These are phyloP conservation scores for Kwoniella pini DNA, from an alignment of 768 basidiomycete genomes.

Conservation along the genomic window DNA sequence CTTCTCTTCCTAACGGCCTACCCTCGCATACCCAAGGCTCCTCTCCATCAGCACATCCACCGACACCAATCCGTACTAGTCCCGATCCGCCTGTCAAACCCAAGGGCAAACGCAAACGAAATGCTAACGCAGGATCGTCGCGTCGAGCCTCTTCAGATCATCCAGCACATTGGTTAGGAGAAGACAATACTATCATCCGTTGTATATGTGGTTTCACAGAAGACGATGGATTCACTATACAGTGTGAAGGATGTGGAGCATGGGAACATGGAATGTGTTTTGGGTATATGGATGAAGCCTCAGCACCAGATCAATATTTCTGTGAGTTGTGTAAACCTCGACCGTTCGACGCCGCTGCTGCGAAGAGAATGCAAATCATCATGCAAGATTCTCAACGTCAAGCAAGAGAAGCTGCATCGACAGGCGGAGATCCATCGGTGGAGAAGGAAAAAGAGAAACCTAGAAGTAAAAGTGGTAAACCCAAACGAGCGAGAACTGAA, in stretches of 20 bases:
- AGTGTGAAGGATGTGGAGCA: slow-evolving; percentile 75
- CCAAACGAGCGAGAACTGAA: slow-evolving; percentile 31
- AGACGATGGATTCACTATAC: slow-evolving; percentile 83
- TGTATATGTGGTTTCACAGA: slow-evolving; percentile 74
- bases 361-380: slow-evolving; percentile 20
- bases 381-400: slow-evolving; percentile 20
- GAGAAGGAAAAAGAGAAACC: slow-evolving; percentile 23
- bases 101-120: slow-evolving; percentile 34
- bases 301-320: slow-evolving; percentile 46
- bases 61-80: slow-evolving; percentile 13
- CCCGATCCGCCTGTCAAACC: slow-evolving; percentile 12
- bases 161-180: slow-evolving; percentile 41
- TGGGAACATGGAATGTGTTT: slow-evolving; percentile 83
- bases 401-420: not conserved
- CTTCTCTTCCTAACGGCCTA: not conserved
- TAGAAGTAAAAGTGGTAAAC: slow-evolving; percentile 25
- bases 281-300: slow-evolving; percentile 64
- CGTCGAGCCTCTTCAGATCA: slow-evolving; percentile 31
- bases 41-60: slow-evolving; percentile 6
- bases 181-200: slow-evolving; percentile 55
- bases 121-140: slow-evolving; percentile 24
- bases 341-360: slow-evolving; percentile 31
- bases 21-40: not conserved
- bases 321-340: slow-evolving; percentile 70
- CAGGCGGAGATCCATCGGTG: not conserved